These are phyloP conservation scores for Trichoderma virens DNA, from an alignment of 495 filamentous ascomycete genomes.

Conservation along the genomic window DNA sequence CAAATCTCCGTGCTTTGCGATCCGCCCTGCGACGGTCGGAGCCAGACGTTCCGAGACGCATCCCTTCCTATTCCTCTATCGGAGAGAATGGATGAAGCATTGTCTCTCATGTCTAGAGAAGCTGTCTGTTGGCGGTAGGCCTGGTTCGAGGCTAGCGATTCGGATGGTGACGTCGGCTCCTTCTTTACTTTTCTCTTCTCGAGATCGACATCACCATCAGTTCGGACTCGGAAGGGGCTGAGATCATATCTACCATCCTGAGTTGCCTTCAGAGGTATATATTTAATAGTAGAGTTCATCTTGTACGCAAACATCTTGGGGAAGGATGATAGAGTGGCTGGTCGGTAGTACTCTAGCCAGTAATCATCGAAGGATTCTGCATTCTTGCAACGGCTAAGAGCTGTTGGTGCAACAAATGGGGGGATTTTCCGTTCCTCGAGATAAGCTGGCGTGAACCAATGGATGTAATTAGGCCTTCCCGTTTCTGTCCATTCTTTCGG, in stretches of 20 bases:
- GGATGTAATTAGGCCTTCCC: slow-evolving; percentile 58
- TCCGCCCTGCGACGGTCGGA: slow-evolving; percentile 26
- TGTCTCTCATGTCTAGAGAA: not conserved
- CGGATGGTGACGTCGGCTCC: slow-evolving; percentile 31
- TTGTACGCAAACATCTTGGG: slow-evolving; percentile 82
- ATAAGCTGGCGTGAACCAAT: slow-evolving; percentile 78
- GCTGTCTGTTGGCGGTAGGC: not conserved
- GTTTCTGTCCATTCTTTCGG: slow-evolving; percentile 64
- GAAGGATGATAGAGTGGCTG: slow-evolving; percentile 74
- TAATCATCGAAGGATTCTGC: slow-evolving; percentile 81
- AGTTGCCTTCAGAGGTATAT: slow-evolving; percentile 65
- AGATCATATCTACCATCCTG: slow-evolving; percentile 68
- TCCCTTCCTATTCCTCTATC: slow-evolving; percentile 22
- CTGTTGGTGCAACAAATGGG: slow-evolving; percentile 34
- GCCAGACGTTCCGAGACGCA: slow-evolving; percentile 39
- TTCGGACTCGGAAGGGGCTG: slow-evolving; percentile 75
- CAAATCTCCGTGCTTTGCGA: slow-evolving; percentile 12
- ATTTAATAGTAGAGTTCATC: slow-evolving; percentile 78
- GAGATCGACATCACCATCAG: slow-evolving; percentile 37
- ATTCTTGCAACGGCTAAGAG: slow-evolving; percentile 40
- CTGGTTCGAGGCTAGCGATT: slow-evolving; percentile 11
- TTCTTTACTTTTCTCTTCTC: slow-evolving; percentile 50
- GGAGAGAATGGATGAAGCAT: not conserved
- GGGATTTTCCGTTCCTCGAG: slow-evolving; percentile 55
- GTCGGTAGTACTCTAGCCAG: slow-evolving; percentile 97